Percentiles rank a stretch among this genome's conserved stretches.
Conservation (phyloP, 106 monocot genomes). For the Dendrobium chrysotoxum region DNA sequence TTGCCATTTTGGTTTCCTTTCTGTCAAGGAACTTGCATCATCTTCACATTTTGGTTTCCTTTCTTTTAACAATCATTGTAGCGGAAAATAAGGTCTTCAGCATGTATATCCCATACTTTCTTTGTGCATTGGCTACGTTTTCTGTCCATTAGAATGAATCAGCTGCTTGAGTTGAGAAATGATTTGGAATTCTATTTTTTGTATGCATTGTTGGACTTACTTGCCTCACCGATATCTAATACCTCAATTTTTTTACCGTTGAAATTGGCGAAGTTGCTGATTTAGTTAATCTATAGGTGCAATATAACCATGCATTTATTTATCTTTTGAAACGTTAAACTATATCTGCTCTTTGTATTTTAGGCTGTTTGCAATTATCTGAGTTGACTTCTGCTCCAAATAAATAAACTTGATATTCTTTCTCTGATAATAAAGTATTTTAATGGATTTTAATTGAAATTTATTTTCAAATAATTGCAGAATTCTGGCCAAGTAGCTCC, state of each 20-base stretch:
- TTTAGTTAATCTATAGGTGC: background rate
- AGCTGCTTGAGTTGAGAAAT: background rate
- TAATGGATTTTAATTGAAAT: background rate
- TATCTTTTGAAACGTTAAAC: background rate
- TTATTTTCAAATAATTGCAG: slow-evolving; percentile 29
- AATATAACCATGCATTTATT: background rate
- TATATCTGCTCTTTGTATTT: background rate
- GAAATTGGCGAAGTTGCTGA: background rate
- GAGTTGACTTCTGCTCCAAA: background rate
- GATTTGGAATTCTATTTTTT: too few relatives aligned
- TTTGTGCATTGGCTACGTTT: background rate
- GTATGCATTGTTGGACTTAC: too few relatives aligned
- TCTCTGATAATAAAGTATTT: background rate
- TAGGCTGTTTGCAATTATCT: background rate
- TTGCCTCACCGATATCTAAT: background rate
- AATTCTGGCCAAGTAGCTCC: slow-evolving; percentile 97
- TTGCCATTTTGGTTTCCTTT: background rate
- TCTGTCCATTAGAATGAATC: background rate
- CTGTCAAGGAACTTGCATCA: background rate
- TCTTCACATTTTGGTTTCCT: background rate
- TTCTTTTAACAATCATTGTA: background rate
- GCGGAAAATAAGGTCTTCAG: background rate
- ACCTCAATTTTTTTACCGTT: background rate
- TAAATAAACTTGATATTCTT: background rate
- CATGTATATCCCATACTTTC: background rate